phyloP scores from a whole-genome alignment of 2,329 filamentous ascomycete genomes.

The Aureobasidium sp. region DNA sequence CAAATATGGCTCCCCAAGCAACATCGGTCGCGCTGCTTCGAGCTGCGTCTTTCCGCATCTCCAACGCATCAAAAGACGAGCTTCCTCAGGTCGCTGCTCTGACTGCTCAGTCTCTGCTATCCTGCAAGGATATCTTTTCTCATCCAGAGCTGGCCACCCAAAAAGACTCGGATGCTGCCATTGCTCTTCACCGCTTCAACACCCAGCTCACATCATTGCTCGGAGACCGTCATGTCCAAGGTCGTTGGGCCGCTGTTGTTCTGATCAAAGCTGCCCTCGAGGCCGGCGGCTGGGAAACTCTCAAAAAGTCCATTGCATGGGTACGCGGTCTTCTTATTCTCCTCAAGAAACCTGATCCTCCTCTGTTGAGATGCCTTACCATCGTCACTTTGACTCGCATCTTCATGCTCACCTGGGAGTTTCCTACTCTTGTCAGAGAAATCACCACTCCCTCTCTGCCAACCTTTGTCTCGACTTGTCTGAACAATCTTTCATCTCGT shows the following conservation, averaged over 20 bases:
- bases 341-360: slow-evolving; percentile 71
- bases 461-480: slow-evolving; percentile 63
- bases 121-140: slow-evolving; percentile 56
- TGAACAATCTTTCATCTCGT: slow-evolving; percentile 52
- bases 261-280: slow-evolving; percentile 77
- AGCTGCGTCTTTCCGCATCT: slow-evolving; percentile 62
- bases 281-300: slow-evolving; percentile 73
- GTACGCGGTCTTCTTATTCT: slow-evolving; percentile 68
- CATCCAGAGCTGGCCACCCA: slow-evolving; percentile 49
- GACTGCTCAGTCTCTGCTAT: slow-evolving; percentile 52
- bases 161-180: slow-evolving; percentile 57
- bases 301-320: slow-evolving; percentile 69
- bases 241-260: slow-evolving; percentile 69
- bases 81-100: slow-evolving; percentile 67
- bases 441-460: slow-evolving; percentile 79
- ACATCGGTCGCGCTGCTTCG: slow-evolving; percentile 43
- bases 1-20: slow-evolving; percentile 13
- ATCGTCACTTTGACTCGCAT: slow-evolving; percentile 75
- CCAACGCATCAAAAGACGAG: slow-evolving; percentile 62
- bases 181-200: slow-evolving; percentile 75
- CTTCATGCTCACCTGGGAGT: slow-evolving; percentile 73
- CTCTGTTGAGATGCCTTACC: slow-evolving; percentile 66
- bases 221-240: slow-evolving; percentile 66
- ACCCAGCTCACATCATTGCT: slow-evolving; percentile 71
- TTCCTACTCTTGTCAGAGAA: slow-evolving; percentile 76